Conservation (phyloP, 148 eudicot species). For the Rhododendron molle region DNA sequence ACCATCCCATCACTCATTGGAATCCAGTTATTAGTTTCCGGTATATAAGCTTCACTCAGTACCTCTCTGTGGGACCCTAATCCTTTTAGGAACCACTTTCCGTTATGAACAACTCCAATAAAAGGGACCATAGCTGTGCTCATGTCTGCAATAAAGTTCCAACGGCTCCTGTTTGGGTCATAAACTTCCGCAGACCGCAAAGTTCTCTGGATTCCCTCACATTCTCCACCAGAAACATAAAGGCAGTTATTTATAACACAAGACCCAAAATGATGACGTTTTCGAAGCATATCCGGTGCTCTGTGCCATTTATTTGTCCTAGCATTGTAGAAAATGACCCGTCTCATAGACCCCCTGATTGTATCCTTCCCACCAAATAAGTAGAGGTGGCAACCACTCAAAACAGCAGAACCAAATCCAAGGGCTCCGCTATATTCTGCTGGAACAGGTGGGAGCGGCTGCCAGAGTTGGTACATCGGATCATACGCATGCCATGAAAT, state of each 20-base stretch:
- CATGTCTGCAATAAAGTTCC: conserved; percentile 80
- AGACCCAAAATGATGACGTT: conserved; percentile 73
- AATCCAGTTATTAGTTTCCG: conserved; percentile 57
- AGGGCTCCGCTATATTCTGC: conserved; percentile 69
- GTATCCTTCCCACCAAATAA: conserved; percentile 78
- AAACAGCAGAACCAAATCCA: conserved; percentile 90
- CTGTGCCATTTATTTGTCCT: conserved; percentile 81
- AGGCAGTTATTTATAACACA: conserved; percentile 78
- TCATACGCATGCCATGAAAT: conserved; percentile 90
- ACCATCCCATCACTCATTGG: conserved; percentile 69
- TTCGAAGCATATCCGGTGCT: conserved; percentile 72
- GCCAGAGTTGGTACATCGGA: conserved; percentile 80
- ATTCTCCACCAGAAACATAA: conserved; percentile 89
- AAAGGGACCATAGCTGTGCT: conserved; percentile 88
- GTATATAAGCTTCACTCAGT: conserved; percentile 73
- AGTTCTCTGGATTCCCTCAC: conserved; percentile 77
- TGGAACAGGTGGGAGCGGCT: conserved; percentile 89
- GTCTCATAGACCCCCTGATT: conserved; percentile 71
- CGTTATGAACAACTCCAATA: conserved; percentile 74
- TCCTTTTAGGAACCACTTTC: conserved; percentile 84
- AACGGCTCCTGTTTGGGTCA: conserved; percentile 73
- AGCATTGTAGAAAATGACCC: conserved; percentile 69
- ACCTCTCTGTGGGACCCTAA: conserved; percentile 75
- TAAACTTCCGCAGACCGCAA: conserved; percentile 86
- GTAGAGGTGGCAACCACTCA: conserved; percentile 72